Conservation (phyloP, 257 asterid genomes). For the Thymus quinquecostatus region DNA sequence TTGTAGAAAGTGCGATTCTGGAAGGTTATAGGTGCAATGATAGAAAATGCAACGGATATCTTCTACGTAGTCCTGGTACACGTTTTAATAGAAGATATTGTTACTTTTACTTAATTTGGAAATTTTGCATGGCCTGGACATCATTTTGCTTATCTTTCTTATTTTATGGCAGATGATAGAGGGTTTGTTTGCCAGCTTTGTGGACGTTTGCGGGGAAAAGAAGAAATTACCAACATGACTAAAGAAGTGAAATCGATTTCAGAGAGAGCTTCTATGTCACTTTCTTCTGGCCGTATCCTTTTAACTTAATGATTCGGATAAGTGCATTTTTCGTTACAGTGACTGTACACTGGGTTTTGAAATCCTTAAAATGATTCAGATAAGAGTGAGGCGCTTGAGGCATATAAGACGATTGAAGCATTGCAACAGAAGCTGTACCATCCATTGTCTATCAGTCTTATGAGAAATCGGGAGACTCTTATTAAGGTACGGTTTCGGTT, state of each 20-base stretch:
- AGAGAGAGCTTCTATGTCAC: constrained; percentile 56
- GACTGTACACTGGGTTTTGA: not conserved
- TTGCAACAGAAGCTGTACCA: constrained; percentile 61
- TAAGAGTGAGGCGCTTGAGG: constrained; percentile 49
- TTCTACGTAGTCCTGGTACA: constrained; percentile 69
- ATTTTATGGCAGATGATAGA: constrained; percentile 53
- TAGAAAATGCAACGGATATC: constrained; percentile 66
- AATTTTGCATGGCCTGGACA: constrained; percentile 15
- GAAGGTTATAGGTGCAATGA: constrained; percentile 91
- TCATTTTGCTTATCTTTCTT: constrained; percentile 23
- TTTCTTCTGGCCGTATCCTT: constrained; percentile 77
- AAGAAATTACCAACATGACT: constrained; percentile 54
- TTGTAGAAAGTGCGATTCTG: constrained; percentile 81
- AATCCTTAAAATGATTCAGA: constrained; percentile 50
- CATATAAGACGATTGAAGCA: constrained; percentile 67
- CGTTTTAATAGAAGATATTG: constrained; percentile 15
- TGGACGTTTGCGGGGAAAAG: constrained; percentile 80
- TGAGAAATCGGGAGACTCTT: constrained; percentile 79
- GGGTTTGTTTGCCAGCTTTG: constrained; percentile 85
- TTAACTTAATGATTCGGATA: constrained; percentile 28
- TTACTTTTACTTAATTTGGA: constrained; percentile 8
- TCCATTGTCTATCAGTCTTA: constrained; percentile 70
- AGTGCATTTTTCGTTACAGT: not conserved
- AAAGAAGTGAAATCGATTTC: constrained; percentile 55
- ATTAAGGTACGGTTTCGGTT: constrained; percentile 60